Conservation (phyloP, 768 basidiomycete species). For the Serpula lacrymans region DNA sequence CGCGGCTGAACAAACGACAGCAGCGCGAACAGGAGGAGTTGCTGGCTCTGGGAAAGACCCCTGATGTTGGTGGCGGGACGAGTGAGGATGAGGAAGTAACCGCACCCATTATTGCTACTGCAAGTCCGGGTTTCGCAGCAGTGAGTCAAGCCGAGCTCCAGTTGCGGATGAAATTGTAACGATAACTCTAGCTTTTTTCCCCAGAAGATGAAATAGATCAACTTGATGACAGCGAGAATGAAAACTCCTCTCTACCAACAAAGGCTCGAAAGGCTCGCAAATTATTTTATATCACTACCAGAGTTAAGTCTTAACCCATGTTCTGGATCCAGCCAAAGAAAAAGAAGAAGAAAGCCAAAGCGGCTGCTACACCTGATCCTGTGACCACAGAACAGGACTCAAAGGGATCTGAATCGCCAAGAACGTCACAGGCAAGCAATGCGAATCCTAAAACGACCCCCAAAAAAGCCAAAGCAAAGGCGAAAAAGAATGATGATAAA, state of each 20-base stretch:
- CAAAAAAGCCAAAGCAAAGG: conserved; percentile 65
- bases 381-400: conserved; percentile 8
- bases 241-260: conserved; percentile 11
- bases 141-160: conserved; percentile 28
- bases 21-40: conserved; percentile 85
- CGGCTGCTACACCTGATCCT: conserved; percentile 4
- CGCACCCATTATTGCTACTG: conserved; percentile 8
- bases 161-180: conserved; percentile 15
- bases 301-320: no score
- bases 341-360: conserved; percentile 34
- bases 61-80: conserved; percentile 25
- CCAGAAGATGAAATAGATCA: conserved; percentile 23
- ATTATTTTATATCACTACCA: no score
- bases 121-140: conserved; percentile 39
- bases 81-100: conserved; percentile 38
- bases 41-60: conserved; percentile 43
- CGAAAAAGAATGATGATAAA: conserved; percentile 53
- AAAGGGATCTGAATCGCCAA: conserved; percentile 3
- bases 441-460: conserved; percentile 41
- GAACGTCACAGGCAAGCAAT: conserved; percentile 3
- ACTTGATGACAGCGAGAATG: conserved; percentile 20
- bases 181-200: conserved; percentile 38
- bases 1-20: conserved; percentile 79
- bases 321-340: conserved; percentile 32
- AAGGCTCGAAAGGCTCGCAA: conserved; percentile 23